phyloP scores from a whole-genome alignment of 129 eudicot species.

The Flaveria brownii region DNA sequence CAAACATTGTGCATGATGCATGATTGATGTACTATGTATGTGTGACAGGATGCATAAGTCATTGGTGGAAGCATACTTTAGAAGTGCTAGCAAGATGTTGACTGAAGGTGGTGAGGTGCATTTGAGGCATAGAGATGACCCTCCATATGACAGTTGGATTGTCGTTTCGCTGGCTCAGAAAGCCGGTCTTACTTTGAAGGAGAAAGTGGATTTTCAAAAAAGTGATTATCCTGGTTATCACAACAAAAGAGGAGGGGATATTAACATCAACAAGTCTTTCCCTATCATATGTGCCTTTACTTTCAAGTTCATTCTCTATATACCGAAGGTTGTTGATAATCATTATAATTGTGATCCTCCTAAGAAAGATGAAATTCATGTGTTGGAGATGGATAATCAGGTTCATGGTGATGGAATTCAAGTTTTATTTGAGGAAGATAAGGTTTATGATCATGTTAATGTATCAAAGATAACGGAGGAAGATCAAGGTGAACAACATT shows the following conservation, averaged over 20 bases:
- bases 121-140: constrained; percentile 47
- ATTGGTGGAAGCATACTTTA: constrained; percentile 39
- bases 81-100: constrained; percentile 44
- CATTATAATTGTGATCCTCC: not conserved
- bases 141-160: constrained; percentile 44
- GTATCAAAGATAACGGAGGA: not conserved
- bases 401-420: constrained; percentile 2
- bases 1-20: not conserved
- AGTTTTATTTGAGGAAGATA: not conserved
- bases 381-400: not conserved
- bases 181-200: constrained; percentile 34
- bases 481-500: not conserved
- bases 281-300: constrained; percentile 42
- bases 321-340: not conserved
- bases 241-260: constrained; percentile 48
- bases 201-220: constrained; percentile 25
- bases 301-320: constrained; percentile 36
- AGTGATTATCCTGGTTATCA: constrained; percentile 44
- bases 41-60: constrained; percentile 39
- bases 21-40: not conserved
- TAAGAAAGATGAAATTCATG: not conserved
- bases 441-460: not conserved
- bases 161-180: constrained; percentile 39
- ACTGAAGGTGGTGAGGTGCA: constrained; percentile 51
- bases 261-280: constrained; percentile 34